Evolutionary conservation across 805 yeast genomes (phyloP).

Genomic region (Yarrowia alimentaria): DNA sequence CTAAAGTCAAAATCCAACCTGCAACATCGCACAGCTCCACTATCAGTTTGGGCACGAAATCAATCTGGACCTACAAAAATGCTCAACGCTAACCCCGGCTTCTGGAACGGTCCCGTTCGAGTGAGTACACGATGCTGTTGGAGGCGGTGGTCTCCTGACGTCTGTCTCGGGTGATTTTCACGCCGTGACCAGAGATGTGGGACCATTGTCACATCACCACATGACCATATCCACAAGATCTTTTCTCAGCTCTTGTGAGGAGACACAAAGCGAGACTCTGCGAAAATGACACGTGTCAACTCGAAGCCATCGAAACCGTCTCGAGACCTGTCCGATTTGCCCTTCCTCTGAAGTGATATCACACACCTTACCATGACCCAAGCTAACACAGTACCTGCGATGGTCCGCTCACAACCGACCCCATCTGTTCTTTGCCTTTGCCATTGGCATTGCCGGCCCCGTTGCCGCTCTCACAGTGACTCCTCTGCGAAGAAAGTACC

Average conservation of each 20-base stretch:
- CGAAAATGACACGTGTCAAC: no score
- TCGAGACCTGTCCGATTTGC: neutral
- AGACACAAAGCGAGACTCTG: no score
- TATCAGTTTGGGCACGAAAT: conserved; percentile 20
- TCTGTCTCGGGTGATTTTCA: neutral
- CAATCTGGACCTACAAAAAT: conserved; percentile 16
- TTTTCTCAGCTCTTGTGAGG: no score
- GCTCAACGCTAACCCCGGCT: conserved; percentile 33
- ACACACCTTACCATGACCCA: neutral
- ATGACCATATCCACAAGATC: no score
- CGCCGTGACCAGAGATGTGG: no score
- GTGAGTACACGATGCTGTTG: conserved; percentile 27
- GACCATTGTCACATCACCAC: no score
- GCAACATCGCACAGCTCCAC: no score
- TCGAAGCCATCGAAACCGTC: no score
- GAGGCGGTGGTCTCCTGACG: neutral
- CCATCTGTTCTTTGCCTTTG: conserved; percentile 63
- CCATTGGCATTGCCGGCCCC: conserved; percentile 68
- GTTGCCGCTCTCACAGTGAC: conserved; percentile 56
- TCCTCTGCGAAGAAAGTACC: conserved; percentile 66
- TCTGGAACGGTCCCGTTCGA: conserved; percentile 40
- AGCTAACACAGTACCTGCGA: conserved; percentile 44
- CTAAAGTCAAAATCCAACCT: conserved; percentile 16
- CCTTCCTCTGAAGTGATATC: no score
- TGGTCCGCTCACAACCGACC: conserved; percentile 76